Evolutionary conservation across 768 basidiomycete species (phyloP), one percentile per base, ranked within the genome.

Genomic region (Rhizopogon vulgaris): DNA sequence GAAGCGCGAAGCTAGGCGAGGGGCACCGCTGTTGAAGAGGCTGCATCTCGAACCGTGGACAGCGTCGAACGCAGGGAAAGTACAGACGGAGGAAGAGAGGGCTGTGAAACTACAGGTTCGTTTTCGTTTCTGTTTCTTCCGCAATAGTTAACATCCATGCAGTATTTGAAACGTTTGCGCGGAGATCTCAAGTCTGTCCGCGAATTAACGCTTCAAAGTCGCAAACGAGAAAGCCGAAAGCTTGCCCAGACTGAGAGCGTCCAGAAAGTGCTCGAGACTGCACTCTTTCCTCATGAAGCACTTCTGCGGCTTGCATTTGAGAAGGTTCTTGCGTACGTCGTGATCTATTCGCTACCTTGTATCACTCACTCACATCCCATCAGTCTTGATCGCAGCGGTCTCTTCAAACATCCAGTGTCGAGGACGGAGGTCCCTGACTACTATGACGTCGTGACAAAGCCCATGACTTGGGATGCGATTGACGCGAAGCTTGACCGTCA

Each of bases 11-110:
- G 91, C 84, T 1, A 78, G 96, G 55, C 70, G 95, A 38, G 96
- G 96, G 4, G 96, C 96, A 8, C 95, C 96, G 10, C 68, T 98
- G 54, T 68, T 99, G 58, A 98, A 98, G 69, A 66, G 96, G 49
- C 65, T 99, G 52, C 94, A 99, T 70, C 73, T 98, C 25, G 95
- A 99, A 71, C 95, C 96, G 0, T 98, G 96, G 96, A 97, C 94
- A 1, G 90, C 91, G 3, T 82, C 78, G 38, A 78, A 83, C 15
- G 76, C 76, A 6, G 71, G 72, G 6, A 80, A 80, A 57, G 65
- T 79, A 28, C 78, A 90, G 60, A 90, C 83, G 4, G 90, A 94
- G 17, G 85, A 87, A 54, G 91, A 96, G 55, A 91, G 88, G 68
- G 67, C 74, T 8, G 76, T 83, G 73, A 93, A 90, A 61, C 78